Conservation (phyloP, 1,284 basidiomycete species). For the Microbotryum scabiosae region DNA sequence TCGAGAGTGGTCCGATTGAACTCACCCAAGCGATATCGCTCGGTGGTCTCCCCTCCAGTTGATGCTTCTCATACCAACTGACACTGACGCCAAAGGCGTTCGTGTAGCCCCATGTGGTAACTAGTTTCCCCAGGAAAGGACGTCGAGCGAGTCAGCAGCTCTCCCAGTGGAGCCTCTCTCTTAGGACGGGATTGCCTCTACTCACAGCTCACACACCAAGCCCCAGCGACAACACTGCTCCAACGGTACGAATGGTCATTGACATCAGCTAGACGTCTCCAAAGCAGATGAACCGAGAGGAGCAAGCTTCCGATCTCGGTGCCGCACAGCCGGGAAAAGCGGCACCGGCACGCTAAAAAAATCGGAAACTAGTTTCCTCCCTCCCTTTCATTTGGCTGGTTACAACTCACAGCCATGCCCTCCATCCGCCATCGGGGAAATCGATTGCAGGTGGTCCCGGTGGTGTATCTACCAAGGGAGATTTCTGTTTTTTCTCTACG, state of each 20-base stretch:
- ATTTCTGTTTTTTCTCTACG: no score
- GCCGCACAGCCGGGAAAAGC: no score
- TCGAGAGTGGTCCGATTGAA: not conserved
- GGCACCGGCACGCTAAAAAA: not conserved
- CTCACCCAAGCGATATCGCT: conserved; percentile 18
- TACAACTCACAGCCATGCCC: conserved; percentile 10
- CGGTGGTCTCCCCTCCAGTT: not conserved
- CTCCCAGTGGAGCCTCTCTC: not conserved
- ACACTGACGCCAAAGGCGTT: conserved; percentile 30
- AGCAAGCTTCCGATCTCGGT: not conserved
- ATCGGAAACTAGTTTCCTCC: not conserved
- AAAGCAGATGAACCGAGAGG: not conserved
- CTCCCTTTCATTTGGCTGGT: not conserved
- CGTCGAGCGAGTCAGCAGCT: not conserved
- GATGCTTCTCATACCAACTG: conserved; percentile 23
- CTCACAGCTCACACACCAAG: conserved; percentile 27
- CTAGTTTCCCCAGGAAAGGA: not conserved
- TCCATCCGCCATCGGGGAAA: conserved; percentile 8
- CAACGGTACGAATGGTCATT: not conserved
- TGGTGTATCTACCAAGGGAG: no score
- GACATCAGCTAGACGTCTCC: not conserved
- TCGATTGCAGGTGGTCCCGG: no score
- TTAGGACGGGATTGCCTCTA: not conserved
- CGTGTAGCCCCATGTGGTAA: conserved; percentile 6
- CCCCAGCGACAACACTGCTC: conserved; percentile 23